Evolutionary conservation across 768 basidiomycete species (phyloP), one percentile per base, ranked within the genome.

Genomic region (Tulasnella sp.): DNA sequence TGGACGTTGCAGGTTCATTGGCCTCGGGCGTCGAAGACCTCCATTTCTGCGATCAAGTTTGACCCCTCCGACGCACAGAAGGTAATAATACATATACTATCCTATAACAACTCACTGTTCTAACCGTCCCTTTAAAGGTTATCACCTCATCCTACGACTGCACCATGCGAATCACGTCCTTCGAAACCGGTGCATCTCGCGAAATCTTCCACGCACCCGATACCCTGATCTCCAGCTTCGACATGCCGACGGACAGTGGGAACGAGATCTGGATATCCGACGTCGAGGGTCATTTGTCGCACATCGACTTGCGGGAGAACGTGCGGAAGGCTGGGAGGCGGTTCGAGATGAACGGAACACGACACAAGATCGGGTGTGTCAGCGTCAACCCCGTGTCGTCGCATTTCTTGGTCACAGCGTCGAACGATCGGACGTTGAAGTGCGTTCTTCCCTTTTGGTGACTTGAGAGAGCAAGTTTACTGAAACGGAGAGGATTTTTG

Each of bases 201-300:
- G 90, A 94, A 78, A 78, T 94, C 19, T 90, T 85, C 76, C 82
- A 87, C 1, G 85, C 84, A 22, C 87, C 88, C 1, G 85, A 88
- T 35, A 39, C 40, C 22, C 82, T 93, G 42, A 86, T 93, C 34
- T 86, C 84, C n/a, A 88, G 87, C 75, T 82, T 94, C 67, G 92
- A 94, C 74, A 76, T 92, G 14, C 62, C 41, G 42, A 79, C 86
- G 0, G 86, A 88, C 0, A 81, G 81, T 2, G 92, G 92, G 0
- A 82, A 89, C 66, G 91, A 93, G 77, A 86, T 94, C 84, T 94
- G 92, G 92, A 84, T 94, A 69, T 90, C 91, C 1, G 92, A 94
- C 78, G 83, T 81, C 2, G 75, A 80, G 7, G 92, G 92, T 17
- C 89, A 91, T 29, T 82, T 87, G 5, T 90, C 89, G 7, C 92